These are phyloP conservation scores for Fusarium pseudoanthophilum DNA, from an alignment of 2,329 filamentous ascomycete genomes.

Conservation along the genomic window DNA sequence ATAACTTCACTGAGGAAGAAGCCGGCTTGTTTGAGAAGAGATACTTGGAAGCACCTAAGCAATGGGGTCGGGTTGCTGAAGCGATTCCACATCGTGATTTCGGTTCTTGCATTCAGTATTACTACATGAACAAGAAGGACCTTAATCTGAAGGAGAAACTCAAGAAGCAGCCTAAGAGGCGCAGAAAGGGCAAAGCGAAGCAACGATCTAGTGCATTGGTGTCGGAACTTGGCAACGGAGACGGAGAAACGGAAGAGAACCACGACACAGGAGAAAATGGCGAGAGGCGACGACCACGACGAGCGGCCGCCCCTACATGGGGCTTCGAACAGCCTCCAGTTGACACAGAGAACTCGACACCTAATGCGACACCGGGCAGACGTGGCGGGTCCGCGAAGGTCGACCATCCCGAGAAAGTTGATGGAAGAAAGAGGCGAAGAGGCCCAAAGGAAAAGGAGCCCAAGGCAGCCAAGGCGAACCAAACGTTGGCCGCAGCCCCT, in stretches of 20 bases:
- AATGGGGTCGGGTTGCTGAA: slow-evolving; percentile 82
- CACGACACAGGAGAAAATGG: slow-evolving; percentile 68
- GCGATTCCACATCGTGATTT: slow-evolving; percentile 75
- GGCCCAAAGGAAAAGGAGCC: slow-evolving; percentile 54
- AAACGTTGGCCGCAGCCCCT: slow-evolving; percentile 60
- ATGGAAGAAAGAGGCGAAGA: slow-evolving; percentile 54
- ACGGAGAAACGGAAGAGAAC: slow-evolving; percentile 66
- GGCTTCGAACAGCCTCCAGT: slow-evolving; percentile 68
- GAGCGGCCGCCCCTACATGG: slow-evolving; percentile 77
- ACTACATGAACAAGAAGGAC: slow-evolving; percentile 82
- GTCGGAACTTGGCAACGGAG: slow-evolving; percentile 71
- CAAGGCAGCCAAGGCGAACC: slow-evolving; percentile 54
- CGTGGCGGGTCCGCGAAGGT: slow-evolving; percentile 58
- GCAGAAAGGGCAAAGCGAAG: slow-evolving; percentile 68
- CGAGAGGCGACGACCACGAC: slow-evolving; percentile 69
- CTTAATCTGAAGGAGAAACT: slow-evolving; percentile 81
- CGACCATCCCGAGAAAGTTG: slow-evolving; percentile 59
- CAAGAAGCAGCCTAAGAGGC: slow-evolving; percentile 69
- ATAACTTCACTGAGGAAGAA: slow-evolving; percentile 81
- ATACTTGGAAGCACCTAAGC: slow-evolving; percentile 81
- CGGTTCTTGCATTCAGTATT: slow-evolving; percentile 85
- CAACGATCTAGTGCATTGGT: slow-evolving; percentile 72
- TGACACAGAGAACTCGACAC: slow-evolving; percentile 70
- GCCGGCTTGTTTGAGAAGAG: slow-evolving; percentile 76
- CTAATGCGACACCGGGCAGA: slow-evolving; percentile 66